Evolutionary conservation across 768 basidiomycete genomes (phyloP).

Genomic region (Russula earlei): DNA sequence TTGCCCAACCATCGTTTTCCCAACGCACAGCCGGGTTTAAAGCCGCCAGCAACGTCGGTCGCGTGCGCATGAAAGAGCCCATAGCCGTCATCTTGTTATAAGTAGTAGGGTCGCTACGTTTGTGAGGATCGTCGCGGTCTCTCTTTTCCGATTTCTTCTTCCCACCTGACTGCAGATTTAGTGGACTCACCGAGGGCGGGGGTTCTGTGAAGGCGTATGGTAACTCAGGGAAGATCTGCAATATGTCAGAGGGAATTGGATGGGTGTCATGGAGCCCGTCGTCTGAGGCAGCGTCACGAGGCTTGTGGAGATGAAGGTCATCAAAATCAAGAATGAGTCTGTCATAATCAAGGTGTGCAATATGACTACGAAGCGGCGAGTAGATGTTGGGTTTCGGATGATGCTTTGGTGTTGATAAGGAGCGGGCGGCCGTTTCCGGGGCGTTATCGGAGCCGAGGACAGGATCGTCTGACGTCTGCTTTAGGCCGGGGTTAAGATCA

Average conservation of each 20-base stretch:
- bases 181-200: slow-evolving; percentile 3
- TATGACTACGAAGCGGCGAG: slow-evolving; percentile 48
- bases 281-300: background rate
- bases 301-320: slow-evolving; percentile 29
- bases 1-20: slow-evolving; percentile 52
- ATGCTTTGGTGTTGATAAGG: background rate
- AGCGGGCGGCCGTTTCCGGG: slow-evolving; percentile 7
- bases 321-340: slow-evolving; percentile 48
- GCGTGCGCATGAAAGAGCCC: slow-evolving; percentile 68
- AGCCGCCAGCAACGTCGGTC: slow-evolving; percentile 78
- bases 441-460: slow-evolving; percentile 1
- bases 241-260: slow-evolving; percentile 38
- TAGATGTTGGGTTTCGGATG: slow-evolving; percentile 40
- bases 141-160: slow-evolving; percentile 36
- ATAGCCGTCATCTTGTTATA: slow-evolving; percentile 68
- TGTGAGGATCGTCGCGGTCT: slow-evolving; percentile 61
- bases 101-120: slow-evolving; percentile 69
- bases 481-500: slow-evolving; percentile 9
- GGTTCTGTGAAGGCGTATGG: slow-evolving; percentile 48
- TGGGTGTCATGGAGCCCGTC: slow-evolving; percentile 21
- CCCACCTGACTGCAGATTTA: slow-evolving; percentile 21
- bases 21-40: slow-evolving; percentile 74
- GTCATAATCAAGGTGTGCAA: slow-evolving; percentile 37
- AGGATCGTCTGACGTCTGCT: slow-evolving; percentile 13
- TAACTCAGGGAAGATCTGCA: slow-evolving; percentile 80